Percentiles rank a stretch among this genome's conserved stretches.
These are phyloP conservation scores for Nematocida ausubeli DNA, from an alignment of 371 early-diverging fungal species.

Conservation along the genomic window DNA sequence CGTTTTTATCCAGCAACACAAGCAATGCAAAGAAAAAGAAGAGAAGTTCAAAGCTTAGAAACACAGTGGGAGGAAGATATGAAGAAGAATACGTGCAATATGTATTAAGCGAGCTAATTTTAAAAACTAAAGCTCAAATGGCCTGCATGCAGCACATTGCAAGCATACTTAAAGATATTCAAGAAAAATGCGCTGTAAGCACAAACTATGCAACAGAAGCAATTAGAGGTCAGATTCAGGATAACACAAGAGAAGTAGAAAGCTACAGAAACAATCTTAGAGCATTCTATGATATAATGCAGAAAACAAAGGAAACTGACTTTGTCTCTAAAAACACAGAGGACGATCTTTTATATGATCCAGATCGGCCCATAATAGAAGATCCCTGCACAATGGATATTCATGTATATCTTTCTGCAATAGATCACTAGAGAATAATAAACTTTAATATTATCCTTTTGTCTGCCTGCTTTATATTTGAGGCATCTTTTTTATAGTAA, in stretches of 20 bases:
- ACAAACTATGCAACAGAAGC: neutral
- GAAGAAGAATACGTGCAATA: slow-evolving; percentile 56
- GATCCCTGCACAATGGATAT: neutral
- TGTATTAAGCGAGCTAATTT: slow-evolving; percentile 52
- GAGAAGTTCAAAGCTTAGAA: slow-evolving; percentile 52
- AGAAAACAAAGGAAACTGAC: slow-evolving; percentile 12
- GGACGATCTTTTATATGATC: slow-evolving; percentile 50
- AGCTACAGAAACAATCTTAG: neutral
- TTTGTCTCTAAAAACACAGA: slow-evolving; percentile 46
- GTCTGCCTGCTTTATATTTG: too few species aligned
- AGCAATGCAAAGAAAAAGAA: slow-evolving; percentile 23
- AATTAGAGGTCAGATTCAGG: neutral
- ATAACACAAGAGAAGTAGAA: neutral
- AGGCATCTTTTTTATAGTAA: too few species aligned
- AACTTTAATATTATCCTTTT: too few species aligned
- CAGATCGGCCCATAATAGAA: slow-evolving; percentile 35
- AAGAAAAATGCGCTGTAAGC: neutral
- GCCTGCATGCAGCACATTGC: neutral
- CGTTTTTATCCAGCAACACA: slow-evolving; percentile 12
- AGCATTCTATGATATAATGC: neutral
- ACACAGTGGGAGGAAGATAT: slow-evolving; percentile 51
- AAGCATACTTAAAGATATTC: neutral
- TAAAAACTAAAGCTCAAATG: neutral
- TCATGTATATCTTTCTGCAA: neutral
- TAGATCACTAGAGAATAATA: neutral